Percentiles rank a stretch among this genome's conserved stretches.
Evolutionary conservation across 495 filamentous ascomycete species (phyloP).

Genomic region (Penicillium steckii): DNA sequence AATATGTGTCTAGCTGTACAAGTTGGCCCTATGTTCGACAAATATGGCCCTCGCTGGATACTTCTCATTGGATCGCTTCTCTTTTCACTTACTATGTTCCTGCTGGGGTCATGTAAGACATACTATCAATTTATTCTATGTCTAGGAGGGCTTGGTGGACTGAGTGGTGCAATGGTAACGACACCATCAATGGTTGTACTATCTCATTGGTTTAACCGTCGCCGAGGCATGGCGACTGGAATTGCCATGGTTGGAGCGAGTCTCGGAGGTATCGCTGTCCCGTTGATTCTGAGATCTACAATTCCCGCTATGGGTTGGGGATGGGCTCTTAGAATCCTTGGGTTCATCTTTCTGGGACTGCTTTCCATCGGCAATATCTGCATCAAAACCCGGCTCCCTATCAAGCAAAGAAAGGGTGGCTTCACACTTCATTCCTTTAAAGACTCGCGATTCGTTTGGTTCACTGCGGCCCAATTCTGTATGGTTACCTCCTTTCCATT

Average conservation of each 20-base stretch:
- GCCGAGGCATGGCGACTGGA: conserved; percentile 65
- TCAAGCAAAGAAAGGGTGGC: background rate
- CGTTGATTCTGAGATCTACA: conserved; percentile 59
- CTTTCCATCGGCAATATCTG: conserved; percentile 11
- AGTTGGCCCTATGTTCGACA: background rate
- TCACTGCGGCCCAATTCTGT: background rate
- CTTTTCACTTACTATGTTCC: background rate
- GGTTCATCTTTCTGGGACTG: conserved; percentile 52
- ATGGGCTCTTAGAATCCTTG: conserved; percentile 66
- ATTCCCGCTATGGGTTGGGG: conserved; percentile 59
- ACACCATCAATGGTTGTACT: conserved; percentile 55
- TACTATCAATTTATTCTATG: conserved; percentile 12
- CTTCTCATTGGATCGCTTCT: background rate
- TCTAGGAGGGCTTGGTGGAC: conserved; percentile 1
- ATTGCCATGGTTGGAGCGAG: conserved; percentile 64
- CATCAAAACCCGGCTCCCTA: background rate
- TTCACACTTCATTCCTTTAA: background rate
- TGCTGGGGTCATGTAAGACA: background rate
- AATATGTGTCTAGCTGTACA: background rate
- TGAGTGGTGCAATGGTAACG: conserved; percentile 42
- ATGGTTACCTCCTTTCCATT: background rate
- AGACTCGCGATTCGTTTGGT: background rate
- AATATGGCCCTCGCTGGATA: background rate
- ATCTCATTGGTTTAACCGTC: conserved; percentile 61
- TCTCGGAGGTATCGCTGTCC: conserved; percentile 66